Evolutionary conservation across 345 rosid species (phyloP).

Genomic region (Eucalyptus lansdowneana): DNA sequence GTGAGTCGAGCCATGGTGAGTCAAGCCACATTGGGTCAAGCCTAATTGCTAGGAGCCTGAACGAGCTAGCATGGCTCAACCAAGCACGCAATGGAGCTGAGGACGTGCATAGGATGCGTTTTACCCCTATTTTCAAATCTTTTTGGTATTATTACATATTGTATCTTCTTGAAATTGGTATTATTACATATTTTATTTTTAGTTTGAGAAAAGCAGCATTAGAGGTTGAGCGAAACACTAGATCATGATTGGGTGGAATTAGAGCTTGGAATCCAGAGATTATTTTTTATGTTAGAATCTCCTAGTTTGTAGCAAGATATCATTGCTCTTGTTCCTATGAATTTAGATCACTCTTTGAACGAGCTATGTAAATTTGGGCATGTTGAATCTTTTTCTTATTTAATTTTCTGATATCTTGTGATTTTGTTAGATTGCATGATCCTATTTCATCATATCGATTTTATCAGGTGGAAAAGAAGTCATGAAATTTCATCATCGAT

Average conservation of each 20-base stretch:
- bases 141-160: background rate
- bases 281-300: no score
- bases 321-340: background rate
- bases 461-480: background rate
- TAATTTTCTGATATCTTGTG: rapidly evolving
- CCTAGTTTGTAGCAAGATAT: background rate
- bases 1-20: background rate
- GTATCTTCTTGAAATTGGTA: background rate
- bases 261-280: no score
- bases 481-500: background rate
- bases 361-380: rapidly evolving
- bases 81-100: background rate
- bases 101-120: background rate
- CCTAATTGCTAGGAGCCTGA: background rate
- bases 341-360: background rate
- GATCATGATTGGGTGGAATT: no score
- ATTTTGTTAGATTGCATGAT: background rate
- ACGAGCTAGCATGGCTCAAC: background rate
- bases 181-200: no score
- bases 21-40: background rate
- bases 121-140: background rate
- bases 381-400: background rate
- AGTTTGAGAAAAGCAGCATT: no score
- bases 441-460: background rate
- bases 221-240: no score